These are phyloP conservation scores for Quercus cerris DNA, from an alignment of 306 rosid genomes.

Conservation along the genomic window DNA sequence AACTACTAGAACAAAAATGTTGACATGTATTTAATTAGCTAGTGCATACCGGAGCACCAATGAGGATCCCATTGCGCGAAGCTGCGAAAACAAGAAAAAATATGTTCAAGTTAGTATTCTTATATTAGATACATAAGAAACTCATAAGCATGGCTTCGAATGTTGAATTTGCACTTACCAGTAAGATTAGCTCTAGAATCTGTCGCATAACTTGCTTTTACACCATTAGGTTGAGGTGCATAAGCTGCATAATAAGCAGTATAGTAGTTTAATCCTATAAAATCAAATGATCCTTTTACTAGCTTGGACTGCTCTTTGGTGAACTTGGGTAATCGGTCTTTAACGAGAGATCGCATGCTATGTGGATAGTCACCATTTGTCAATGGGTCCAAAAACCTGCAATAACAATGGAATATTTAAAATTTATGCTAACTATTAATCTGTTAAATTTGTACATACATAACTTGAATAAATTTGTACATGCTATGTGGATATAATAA, in stretches of 20 bases:
- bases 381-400: slow-evolving; percentile 63
- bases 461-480: too few relatives aligned
- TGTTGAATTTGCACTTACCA: slow-evolving; percentile 20
- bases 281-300: slow-evolving; percentile 57
- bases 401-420: neutral
- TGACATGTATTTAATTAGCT: too few relatives aligned
- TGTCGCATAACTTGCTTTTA: slow-evolving; percentile 20
- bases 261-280: slow-evolving; percentile 64
- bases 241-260: slow-evolving; percentile 39
- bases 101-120: neutral
- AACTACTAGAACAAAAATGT: too few relatives aligned
- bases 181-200: slow-evolving; percentile 32
- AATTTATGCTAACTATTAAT: too few relatives aligned
- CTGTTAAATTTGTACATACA: too few relatives aligned
- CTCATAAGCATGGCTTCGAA: neutral
- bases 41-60: slow-evolving; percentile 48
- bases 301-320: slow-evolving; percentile 28
- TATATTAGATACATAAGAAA: neutral
- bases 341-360: slow-evolving; percentile 36
- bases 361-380: slow-evolving; percentile 54
- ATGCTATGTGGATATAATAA: too few relatives aligned
- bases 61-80: slow-evolving; percentile 37
- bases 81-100: slow-evolving; percentile 12
- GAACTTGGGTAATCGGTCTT: slow-evolving; percentile 52
- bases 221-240: slow-evolving; percentile 11